These are phyloP conservation scores for Pinus taeda DNA, from an alignment of 75 land plant genomes.

Conservation along the genomic window DNA sequence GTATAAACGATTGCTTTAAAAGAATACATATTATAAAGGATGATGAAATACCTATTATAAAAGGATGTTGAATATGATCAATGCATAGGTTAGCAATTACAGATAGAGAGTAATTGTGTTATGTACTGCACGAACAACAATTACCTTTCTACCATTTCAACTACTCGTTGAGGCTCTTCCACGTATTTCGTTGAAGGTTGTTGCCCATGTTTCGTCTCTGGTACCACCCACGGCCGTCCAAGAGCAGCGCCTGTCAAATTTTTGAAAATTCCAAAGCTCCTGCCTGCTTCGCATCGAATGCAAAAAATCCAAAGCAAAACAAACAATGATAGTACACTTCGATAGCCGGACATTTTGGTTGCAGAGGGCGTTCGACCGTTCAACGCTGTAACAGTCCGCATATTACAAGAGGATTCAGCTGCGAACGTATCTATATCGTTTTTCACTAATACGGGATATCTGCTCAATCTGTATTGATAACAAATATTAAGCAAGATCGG, in stretches of 20 bases:
- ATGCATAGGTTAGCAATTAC: no score
- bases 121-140: no score
- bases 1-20: no score
- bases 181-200: neutral
- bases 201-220: no score
- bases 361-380: no score
- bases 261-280: neutral
- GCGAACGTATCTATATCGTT: neutral
- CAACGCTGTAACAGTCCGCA: neutral
- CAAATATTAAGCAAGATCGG: neutral
- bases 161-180: neutral
- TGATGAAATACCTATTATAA: no score
- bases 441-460: no score
- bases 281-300: neutral
- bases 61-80: no score
- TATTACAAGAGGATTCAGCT: neutral
- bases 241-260: neutral
- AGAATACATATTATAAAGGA: no score
- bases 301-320: neutral
- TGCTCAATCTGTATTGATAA: neutral
- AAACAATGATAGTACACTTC: neutral
- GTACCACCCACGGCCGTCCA: no score
- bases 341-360: neutral
- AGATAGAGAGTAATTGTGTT: no score
- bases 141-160: slow-evolving; percentile 8